Conservation (phyloP, 2,329 filamentous ascomycete genomes). For the Pseudogymnoascus sp. region DNA sequence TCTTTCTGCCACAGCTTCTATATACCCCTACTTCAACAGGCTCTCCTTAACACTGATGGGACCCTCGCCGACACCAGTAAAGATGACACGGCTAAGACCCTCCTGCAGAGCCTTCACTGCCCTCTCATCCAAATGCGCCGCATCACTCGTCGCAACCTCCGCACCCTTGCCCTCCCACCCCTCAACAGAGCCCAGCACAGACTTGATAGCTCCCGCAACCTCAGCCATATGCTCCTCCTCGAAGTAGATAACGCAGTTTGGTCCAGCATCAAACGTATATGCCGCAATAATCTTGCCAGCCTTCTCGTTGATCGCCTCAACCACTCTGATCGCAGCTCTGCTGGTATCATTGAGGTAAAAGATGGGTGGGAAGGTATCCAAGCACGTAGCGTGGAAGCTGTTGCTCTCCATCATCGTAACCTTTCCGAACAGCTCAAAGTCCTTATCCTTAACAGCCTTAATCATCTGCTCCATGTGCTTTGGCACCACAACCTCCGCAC, state of each 20-base stretch:
- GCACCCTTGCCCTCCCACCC: conserved; percentile 62
- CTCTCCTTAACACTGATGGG: conserved; percentile 73
- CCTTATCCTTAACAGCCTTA: conserved; percentile 64
- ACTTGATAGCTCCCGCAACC: conserved; percentile 73
- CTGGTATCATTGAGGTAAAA: conserved; percentile 98
- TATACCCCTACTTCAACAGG: conserved; percentile 58
- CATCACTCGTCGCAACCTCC: conserved; percentile 43
- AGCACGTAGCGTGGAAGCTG: conserved; percentile 89
- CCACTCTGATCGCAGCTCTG: conserved; percentile 75
- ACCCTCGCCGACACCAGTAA: conserved; percentile 86
- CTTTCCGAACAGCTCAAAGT: conserved; percentile 82
- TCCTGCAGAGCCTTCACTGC: conserved; percentile 61
- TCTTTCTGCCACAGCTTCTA: conserved; percentile 27
- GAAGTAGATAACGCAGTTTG: conserved; percentile 96
- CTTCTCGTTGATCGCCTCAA: conserved; percentile 78
- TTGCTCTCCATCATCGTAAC: conserved; percentile 97
- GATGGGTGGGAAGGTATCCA: conserved; percentile 94
- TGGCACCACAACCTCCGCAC: conserved; percentile 72
- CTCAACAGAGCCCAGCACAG: conserved; percentile 52
- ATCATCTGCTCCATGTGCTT: conserved; percentile 79
- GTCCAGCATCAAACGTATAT: conserved; percentile 96
- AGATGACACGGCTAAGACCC: conserved; percentile 81
- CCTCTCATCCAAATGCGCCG: conserved; percentile 55
- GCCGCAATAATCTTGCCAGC: conserved; percentile 77
- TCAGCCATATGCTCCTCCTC: conserved; percentile 66